Evolutionary conservation across 177 flowering plant species (phyloP), one percentile per base, ranked within the genome.

Genomic region (Vitis hybrid): DNA sequence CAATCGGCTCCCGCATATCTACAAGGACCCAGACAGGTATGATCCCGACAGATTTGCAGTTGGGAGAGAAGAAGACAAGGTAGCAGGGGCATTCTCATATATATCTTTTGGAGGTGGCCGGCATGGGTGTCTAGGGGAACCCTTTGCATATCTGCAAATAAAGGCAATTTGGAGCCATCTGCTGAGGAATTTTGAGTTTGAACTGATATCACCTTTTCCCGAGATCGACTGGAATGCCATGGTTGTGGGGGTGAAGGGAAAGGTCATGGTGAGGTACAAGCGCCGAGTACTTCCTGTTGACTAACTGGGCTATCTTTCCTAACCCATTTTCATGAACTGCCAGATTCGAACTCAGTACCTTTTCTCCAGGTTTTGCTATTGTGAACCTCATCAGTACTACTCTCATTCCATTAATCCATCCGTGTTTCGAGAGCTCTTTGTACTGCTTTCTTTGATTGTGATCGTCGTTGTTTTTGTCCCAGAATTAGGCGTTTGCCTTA

Each of bases 141-240:
- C 99, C 18, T 95, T 95, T 82, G 99, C 99, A 1, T 93, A 95
- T 78, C 79, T 95, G 76, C 99, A 95, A 77, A 95, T 95, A 49
- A 95, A 95, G 82, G 98, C 98, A 10, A 89, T 95, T 62, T 95
- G 99, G 99, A 92, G 90, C 77, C 98, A 93, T 77, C 72, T 95
- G 79, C 74, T 95, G 71, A 87, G 99, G 69, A 95, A 93, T 64
- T 95, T 95, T 67, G 98, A 95, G 65, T 56, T 95, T 50, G 97
- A 95, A 79, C 83, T 95, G 63, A 50, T 85, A 14, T 93, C 97
- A 11, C 98, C 99, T 10, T 95, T 95, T 71, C 99, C 98, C 6
- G 98, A 95, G 82, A 89, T 86, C 11, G 97, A 95, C 66, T 95
- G 99, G 99, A 95, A 95, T 80, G 99, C 98, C 44, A 93, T 93